Base-by-base conservation (phyloP, 805 yeast species). In the Hanseniaspora pseudoguilliermondii region DNA sequence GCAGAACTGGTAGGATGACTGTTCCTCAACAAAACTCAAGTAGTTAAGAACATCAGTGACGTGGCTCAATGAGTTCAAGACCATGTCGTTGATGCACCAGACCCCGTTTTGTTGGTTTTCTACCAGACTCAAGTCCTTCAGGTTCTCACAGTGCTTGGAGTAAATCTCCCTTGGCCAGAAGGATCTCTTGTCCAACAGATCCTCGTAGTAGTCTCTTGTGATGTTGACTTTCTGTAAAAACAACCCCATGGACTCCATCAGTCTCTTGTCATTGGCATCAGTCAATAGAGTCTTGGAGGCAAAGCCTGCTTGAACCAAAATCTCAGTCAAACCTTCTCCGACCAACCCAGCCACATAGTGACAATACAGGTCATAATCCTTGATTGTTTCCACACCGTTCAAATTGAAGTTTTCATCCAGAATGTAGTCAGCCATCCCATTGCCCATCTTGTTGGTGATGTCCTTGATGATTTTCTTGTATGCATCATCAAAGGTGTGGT, bases 291-390 rank as follows among this genome's bases (percentile, higher is more conserved):
- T 73, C 0, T 73, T 66, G 56, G 81, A 78, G 41, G 86, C 85
- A 65, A 86, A 88, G 16, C 74, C 67, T 29, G 96, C 95, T 44
- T 81, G 75, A 20, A 86, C 83, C 63, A 88, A 80, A 69, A 93
- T 74, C 59, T 84, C 79, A 11, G 97, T 89, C 62, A 89, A 75
- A 2, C 98, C 98, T 65, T 89, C 96, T 57, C 99, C 98, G 42
- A 93, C 97, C 54, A 93, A 75, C 2, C 98, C 99, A 1, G 99
- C 98, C 58, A 93, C 99, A 65, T 90, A 87, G 71, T 90, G 90
- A 71, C 99, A 93, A 73, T 93, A 93, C 59, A 84, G 74, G 66
- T 93, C 90, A 67, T 85, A 93, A 65, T 89, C 97, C 59, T 77
- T 74, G 47, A 86, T 67, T 1, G 96, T 87, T 49, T 73, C 73